These are phyloP conservation scores for Acmispon strigosus DNA, from an alignment of 306 rosid genomes.

Conservation along the genomic window DNA sequence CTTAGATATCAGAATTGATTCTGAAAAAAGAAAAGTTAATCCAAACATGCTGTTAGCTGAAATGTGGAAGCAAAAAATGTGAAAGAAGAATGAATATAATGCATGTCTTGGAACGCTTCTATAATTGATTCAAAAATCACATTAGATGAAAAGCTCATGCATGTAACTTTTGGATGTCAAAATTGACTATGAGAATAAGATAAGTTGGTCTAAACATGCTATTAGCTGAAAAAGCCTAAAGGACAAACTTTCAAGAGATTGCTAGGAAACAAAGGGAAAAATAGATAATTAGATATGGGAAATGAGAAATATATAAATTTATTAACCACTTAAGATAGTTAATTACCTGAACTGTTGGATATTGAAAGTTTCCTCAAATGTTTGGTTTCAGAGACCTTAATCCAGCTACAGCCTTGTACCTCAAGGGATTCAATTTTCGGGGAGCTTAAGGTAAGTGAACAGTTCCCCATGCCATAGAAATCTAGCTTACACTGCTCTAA, in stretches of 20 bases:
- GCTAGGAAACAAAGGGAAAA: neutral
- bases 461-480: conserved; percentile 71
- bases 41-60: too few species aligned
- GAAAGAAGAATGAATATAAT: too few species aligned
- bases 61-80: too few species aligned
- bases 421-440: conserved; percentile 69
- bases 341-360: conserved; percentile 68
- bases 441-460: conserved; percentile 49
- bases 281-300: neutral
- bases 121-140: too few species aligned
- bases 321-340: neutral
- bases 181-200: neutral
- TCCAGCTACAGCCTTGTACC: conserved; percentile 94
- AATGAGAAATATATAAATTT: neutral
- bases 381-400: conserved; percentile 52
- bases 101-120: too few species aligned
- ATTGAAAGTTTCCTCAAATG: conserved; percentile 56
- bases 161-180: too few species aligned
- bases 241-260: neutral
- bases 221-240: neutral
- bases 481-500: conserved; percentile 76
- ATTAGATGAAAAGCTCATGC: too few species aligned
- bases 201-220: neutral
- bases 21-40: too few species aligned
- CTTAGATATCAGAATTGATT: too few species aligned